phyloP scores from a whole-genome alignment of 768 basidiomycete genomes.

The Pulveroboletus sp. region DNA sequence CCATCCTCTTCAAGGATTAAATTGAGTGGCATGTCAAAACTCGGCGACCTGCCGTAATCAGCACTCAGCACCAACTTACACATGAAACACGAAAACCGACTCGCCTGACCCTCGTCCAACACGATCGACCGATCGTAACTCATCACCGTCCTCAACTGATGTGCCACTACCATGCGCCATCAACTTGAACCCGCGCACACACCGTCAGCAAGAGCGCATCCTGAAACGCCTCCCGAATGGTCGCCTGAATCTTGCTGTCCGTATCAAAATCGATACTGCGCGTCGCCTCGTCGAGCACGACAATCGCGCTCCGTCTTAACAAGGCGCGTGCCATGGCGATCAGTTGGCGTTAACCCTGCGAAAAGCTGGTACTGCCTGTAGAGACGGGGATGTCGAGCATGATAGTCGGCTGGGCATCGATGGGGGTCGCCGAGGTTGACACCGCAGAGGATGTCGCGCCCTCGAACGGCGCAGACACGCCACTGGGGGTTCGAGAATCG shows the following conservation, averaged over 20 bases:
- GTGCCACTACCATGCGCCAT: constrained; percentile 43
- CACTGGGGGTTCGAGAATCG: constrained; percentile 48
- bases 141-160: constrained; percentile 73
- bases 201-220: constrained; percentile 71
- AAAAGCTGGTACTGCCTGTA: constrained; percentile 86
- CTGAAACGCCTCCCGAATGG: constrained; percentile 83
- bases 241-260: constrained; percentile 85
- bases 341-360: constrained; percentile 86
- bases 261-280: constrained; percentile 86
- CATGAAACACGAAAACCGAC: constrained; percentile 1
- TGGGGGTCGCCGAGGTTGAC: constrained; percentile 46
- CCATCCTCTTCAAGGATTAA: constrained; percentile 62
- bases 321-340: constrained; percentile 85
- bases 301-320: constrained; percentile 66
- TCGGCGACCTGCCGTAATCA: constrained; percentile 46
- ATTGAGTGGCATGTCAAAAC: constrained; percentile 69
- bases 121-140: constrained; percentile 81
- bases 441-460: constrained; percentile 41
- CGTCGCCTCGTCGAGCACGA: constrained; percentile 81
- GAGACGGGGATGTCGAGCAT: constrained; percentile 78
- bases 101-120: constrained; percentile 48
- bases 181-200: constrained; percentile 29
- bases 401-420: constrained; percentile 55
- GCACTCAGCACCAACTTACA: neutral
- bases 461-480: constrained; percentile 42